Evolutionary conservation across 2,329 filamentous ascomycete genomes (phyloP), one percentile per base, ranked within the genome.

Genomic region (Dactylellina sp.): DNA sequence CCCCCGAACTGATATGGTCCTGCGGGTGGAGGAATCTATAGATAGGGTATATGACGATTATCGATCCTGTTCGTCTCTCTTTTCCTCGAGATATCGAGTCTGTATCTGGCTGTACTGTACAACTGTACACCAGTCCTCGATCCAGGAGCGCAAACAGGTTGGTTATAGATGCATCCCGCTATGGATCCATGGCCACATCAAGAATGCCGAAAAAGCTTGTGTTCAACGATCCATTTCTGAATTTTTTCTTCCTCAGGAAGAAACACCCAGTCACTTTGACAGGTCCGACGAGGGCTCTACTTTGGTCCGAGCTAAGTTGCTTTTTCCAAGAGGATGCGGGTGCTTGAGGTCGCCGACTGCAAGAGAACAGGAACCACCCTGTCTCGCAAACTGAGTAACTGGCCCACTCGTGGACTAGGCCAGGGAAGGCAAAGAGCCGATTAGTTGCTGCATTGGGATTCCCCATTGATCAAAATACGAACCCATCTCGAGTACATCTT

Each of bases 261-360:
- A 35, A 42, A 57, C 18, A 57, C 22, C 42, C 20, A 44, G 53
- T 18, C 40, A 60, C 46, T 72, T 65, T 72, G 68, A 72, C 68
- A 72, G 68, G 60, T 55, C 53, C 52, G 35, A 55, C 39, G 59
- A 65, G 62, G 39, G 25, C 52, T 42, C 25, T 47, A 44, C 52
- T 37, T 25, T 62, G 53, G 63, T 60, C 44, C 62, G 64, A 55
- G 42, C 20, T 32, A 44, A 59, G n/a, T 72, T 72, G 68, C 68
- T 72, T 72, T 72, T 72, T 72, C 60, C 28, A 64, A n/a, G 52
- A 50, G 42, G 66, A 59, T 72, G 60, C 55, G 68, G 59, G 60
- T 59, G 68, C 47, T 55, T 47, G 53, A 72, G 68, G 68, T 72
- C 68, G 68, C 68, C 68, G 68, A 72, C 68, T 72, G 68, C 68